A percentile compares a stretch with the other conserved stretches of the same genome.
These are phyloP conservation scores for Pyrus bretschneideri DNA, from an alignment of 306 rosid species.

Conservation along the genomic window DNA sequence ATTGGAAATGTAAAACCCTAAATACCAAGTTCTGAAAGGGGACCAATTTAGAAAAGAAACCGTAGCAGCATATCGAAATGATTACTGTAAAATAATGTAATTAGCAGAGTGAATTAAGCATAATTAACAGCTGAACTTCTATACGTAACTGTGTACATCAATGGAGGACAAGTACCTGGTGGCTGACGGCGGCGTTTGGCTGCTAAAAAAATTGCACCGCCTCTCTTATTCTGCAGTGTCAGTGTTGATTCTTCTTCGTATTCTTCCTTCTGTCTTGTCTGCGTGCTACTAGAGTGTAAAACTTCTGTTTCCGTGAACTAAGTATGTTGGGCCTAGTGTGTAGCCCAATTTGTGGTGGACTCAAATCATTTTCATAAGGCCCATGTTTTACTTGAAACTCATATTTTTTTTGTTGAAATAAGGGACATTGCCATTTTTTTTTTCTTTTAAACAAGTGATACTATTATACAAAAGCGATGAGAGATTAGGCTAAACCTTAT, in stretches of 20 bases:
- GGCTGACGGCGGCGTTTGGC: neutral
- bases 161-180: neutral
- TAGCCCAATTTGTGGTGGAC: neutral
- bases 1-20: neutral
- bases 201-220: neutral
- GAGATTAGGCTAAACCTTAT: too few relatives aligned
- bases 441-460: too few relatives aligned
- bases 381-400: neutral
- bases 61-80: neutral
- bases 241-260: neutral
- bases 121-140: neutral
- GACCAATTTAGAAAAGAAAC: neutral
- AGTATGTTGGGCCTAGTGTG: neutral
- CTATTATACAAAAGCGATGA: too few relatives aligned
- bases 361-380: neutral
- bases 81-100: neutral
- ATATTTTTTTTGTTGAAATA: too few relatives aligned
- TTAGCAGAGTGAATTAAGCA: neutral
- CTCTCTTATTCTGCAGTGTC: neutral
- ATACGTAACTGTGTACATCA: neutral
- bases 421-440: neutral
- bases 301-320: neutral
- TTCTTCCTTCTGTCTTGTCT: neutral
- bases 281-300: neutral
- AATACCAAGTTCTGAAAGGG: neutral